A percentile compares a stretch with the other conserved stretches of the same genome.
Evolutionary conservation across 495 filamentous ascomycete genomes (phyloP).

Genomic region (Gamarada debralockiae): DNA sequence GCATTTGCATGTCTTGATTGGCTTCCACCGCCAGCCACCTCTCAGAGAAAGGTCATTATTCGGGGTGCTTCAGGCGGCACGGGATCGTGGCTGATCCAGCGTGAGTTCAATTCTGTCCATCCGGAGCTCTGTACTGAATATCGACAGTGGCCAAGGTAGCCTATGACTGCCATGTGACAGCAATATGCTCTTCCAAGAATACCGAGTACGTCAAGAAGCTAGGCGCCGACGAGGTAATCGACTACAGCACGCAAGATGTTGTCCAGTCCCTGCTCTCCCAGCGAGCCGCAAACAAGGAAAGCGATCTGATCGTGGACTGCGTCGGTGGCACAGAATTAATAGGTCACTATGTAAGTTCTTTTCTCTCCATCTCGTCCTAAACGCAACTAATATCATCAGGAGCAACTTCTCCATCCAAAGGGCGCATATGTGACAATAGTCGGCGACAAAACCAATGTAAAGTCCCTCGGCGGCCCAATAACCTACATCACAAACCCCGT

Average conservation of each 20-base stretch:
- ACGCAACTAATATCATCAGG: conserved; percentile 1
- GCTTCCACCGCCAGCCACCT: conserved; percentile 8
- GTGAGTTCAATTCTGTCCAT: conserved; percentile 8
- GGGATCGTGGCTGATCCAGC: conserved; percentile 12
- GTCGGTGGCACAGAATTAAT: conserved; percentile 25
- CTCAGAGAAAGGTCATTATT: conserved; percentile 13
- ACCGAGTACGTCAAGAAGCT: conserved; percentile 21
- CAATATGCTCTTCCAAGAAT: conserved; percentile 28
- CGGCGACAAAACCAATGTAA: conserved; percentile 24
- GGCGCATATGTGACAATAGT: conserved; percentile 29
- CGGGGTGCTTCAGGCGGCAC: conserved; percentile 20
- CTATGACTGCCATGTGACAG: conserved; percentile 26
- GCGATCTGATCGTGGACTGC: conserved; percentile 24
- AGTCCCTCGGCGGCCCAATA: conserved; percentile 21
- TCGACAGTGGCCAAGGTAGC: conserved; percentile 17
- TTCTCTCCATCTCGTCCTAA: background rate
- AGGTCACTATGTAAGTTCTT: conserved; percentile 12
- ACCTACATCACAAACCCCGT: conserved; percentile 23
- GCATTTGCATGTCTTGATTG: conserved; percentile 39
- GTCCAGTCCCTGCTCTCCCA: background rate
- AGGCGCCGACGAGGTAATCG: conserved; percentile 30
- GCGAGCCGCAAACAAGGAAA: background rate
- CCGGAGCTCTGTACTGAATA: background rate
- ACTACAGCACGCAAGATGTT: conserved; percentile 25
- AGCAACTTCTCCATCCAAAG: conserved; percentile 17